Percentiles rank a stretch among this genome's conserved stretches.
These are phyloP conservation scores for Aureobasidium sp. DNA, from an alignment of 2,329 filamentous ascomycete genomes.

Conservation along the genomic window DNA sequence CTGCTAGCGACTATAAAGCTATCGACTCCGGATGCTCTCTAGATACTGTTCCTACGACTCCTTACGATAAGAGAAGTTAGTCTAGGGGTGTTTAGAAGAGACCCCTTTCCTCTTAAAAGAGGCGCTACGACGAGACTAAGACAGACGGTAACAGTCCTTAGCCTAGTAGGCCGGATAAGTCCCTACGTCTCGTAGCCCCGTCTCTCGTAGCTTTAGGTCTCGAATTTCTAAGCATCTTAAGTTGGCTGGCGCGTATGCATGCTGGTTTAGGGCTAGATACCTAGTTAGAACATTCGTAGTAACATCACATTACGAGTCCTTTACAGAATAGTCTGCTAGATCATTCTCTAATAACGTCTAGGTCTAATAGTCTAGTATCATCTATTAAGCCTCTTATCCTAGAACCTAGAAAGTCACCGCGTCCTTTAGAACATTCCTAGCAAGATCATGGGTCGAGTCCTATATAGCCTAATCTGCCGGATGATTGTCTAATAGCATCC, in stretches of 20 bases:
- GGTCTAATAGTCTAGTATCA: too few relatives aligned
- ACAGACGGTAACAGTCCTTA: background rate
- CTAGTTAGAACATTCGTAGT: too few relatives aligned
- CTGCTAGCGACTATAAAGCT: background rate
- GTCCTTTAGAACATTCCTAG: background rate
- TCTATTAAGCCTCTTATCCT: too few relatives aligned
- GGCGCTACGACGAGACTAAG: background rate
- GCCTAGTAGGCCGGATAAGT: background rate
- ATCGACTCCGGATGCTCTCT: background rate
- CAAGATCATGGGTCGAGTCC: background rate
- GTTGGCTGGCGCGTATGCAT: background rate
- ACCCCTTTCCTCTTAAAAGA: background rate
- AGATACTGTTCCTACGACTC: background rate
- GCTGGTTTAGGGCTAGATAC: background rate
- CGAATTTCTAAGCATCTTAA: background rate
- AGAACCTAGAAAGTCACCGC: too few relatives aligned
- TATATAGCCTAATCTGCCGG: background rate
- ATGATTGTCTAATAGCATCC: background rate
- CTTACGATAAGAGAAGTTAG: background rate
- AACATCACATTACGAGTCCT: too few relatives aligned
- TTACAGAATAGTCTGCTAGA: too few relatives aligned
- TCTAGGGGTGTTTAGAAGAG: background rate
- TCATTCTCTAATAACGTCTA: too few relatives aligned
- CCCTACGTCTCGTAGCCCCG: background rate
- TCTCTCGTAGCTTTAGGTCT: too few relatives aligned